Percentiles rank a stretch among this genome's conserved stretches.
phyloP scores from a whole-genome alignment of 2,329 filamentous ascomycete species.

The Verticillium zaregamsianum region DNA sequence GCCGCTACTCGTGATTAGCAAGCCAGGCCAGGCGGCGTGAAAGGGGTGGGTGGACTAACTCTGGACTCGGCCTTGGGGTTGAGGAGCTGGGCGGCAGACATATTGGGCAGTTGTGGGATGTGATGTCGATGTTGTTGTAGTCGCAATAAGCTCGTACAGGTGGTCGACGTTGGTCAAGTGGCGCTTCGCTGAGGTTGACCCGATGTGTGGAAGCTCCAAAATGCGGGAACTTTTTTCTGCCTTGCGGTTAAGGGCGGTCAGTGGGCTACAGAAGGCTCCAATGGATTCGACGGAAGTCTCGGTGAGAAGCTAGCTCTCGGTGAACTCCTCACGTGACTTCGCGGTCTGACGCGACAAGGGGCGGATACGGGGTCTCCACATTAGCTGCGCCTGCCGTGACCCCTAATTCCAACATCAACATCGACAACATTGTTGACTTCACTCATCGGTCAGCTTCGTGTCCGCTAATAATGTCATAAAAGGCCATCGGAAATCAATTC shows the following conservation, averaged over 20 bases:
- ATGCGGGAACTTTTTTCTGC: constrained; percentile 7
- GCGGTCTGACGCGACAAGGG: neutral
- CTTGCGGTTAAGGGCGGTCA: constrained; percentile 2
- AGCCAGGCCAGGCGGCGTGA: constrained; percentile 31
- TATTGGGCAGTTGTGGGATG: constrained; percentile 29
- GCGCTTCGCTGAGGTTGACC: neutral
- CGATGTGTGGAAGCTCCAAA: constrained; percentile 2
- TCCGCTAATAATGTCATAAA: neutral
- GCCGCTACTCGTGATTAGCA: constrained; percentile 58
- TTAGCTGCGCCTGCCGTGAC: neutral
- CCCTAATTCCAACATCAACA: neutral
- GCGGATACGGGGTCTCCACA: neutral
- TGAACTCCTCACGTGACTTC: neutral
- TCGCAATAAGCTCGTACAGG: neutral
- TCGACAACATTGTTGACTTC: neutral
- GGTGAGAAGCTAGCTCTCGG: neutral
- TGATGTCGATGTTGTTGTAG: neutral
- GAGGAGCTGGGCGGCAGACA: constrained; percentile 97
- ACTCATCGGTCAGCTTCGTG: neutral
- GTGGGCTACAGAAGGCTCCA: neutral
- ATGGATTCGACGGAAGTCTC: neutral
- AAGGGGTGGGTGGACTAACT: constrained; percentile 49
- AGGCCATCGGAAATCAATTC: neutral
- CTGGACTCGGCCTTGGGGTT: constrained; percentile 99
- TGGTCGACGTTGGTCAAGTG: neutral